Evolutionary conservation across 129 eudicot genomes (phyloP), one percentile per base, ranked within the genome.

Genomic region (Mikania micrantha): DNA sequence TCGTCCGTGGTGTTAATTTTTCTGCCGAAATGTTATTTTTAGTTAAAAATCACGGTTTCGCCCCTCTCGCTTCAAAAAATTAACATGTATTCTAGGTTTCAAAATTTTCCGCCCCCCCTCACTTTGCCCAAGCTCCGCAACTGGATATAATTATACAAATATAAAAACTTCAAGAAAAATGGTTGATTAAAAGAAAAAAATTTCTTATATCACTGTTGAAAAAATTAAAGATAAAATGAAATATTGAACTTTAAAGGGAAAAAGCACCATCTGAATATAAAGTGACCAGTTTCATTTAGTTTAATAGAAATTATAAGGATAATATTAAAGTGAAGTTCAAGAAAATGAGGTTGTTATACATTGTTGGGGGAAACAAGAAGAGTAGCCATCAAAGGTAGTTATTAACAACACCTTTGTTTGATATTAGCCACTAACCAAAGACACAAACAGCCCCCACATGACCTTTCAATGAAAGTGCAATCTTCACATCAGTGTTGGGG

Each of bases 371-470:
- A 69, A 75, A 75, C 52, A 75, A 67, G 69, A 58, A 66, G 67
- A 75, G 45, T 59, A 59, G 56, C 57, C 72, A 73, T 64, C 64
- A 29, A 56, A 59, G 63, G 38, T 44, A 72, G 45, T 72, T 58
- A 77, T 57, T 65, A 58, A 80, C 61, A 80, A 71, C 81, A 65
- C 60, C 54, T 57, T 66, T 59, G 41, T 59, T 59, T 71, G 40
- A 44, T 76, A 72, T 48, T 48, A 60, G 59, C 67, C 71, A 71
- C 56, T 60, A 44, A 61, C 69, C 74, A 58, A 49, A 65, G 52
- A 57, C 73, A 80, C 44, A 48, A 34, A 35, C 19, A 60, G 73
- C 56, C 64, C 79, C 85, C 73, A 62, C 79, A 61, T 67, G 74
- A 62, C 31, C 77, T 66, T 67, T 69, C 50, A 66, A 54, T 48